Percentiles rank a stretch among this genome's conserved stretches.
phyloP scores from a whole-genome alignment of 2,329 filamentous ascomycete species.

The Beauveria scarabaeidicola region DNA sequence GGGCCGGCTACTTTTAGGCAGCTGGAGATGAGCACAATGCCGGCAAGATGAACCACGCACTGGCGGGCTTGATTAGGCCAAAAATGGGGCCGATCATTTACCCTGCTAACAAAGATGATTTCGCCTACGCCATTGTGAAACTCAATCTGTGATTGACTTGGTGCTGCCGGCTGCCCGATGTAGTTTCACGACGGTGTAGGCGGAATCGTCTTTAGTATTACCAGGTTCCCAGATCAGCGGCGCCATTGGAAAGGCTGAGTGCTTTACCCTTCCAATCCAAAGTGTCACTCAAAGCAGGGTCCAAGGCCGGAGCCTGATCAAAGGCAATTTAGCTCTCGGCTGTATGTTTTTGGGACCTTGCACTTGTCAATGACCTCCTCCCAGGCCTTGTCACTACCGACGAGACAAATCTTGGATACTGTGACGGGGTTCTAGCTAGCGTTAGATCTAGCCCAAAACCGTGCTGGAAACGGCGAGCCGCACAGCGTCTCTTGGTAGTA shows the following conservation, averaged over 20 bases:
- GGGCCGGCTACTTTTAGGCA: too few species aligned
- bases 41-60: too few species aligned
- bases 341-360: slow-evolving; percentile 54
- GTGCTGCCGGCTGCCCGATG: too few species aligned
- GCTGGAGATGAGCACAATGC: too few species aligned
- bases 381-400: slow-evolving; percentile 64
- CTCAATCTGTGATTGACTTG: too few species aligned
- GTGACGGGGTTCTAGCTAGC: slow-evolving; percentile 89
- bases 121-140: too few species aligned
- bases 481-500: slow-evolving; percentile 93
- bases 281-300: slow-evolving; percentile 22
- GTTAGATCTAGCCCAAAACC: slow-evolving; percentile 90
- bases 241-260: slow-evolving; percentile 44
- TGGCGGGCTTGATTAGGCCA: too few species aligned
- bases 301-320: slow-evolving; percentile 10
- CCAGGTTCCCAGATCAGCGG: slow-evolving; percentile 51
- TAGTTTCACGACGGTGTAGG: too few species aligned
- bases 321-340: slow-evolving; percentile 58
- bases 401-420: slow-evolving; percentile 91
- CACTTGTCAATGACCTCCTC: slow-evolving; percentile 65
- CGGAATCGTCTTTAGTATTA: too few species aligned
- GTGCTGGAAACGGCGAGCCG: slow-evolving; percentile 82
- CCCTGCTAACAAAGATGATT: too few species aligned
- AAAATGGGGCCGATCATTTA: too few species aligned
- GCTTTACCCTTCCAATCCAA: slow-evolving; percentile 43